Base-by-base conservation (phyloP, 2,329 filamentous ascomycete genomes). In the Penicillium sp. region DNA sequence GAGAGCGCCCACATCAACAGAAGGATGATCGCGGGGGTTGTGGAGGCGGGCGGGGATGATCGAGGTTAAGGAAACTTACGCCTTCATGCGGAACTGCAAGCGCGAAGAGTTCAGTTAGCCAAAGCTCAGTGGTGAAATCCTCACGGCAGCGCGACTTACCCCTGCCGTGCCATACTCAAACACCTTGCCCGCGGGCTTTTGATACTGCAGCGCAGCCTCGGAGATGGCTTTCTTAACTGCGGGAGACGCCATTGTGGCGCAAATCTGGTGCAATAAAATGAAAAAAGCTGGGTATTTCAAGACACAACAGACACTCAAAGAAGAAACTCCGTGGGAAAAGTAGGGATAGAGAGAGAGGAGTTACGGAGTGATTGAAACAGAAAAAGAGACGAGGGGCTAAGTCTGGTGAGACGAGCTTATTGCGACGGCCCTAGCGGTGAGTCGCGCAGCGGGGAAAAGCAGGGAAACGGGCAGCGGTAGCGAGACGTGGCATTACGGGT, bases 61-160 rank as follows among this genome's bases (percentile, higher is more conserved):
- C 50, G 58, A 59, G 52, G 54, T 42, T 49, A 47, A 51, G 51
- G 44, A 49, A 53, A 68, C 79, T 72, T 77, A 84, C 81, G 83
- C 82, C 74, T 83, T 86, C 75, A 85, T 86, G 51, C 83, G 82
- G 67, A 87, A 87, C 81, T 84, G 58, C 45, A 49, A 47, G 31
- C 33, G 49, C 43, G 44, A 54, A 42, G 42, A 53, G 39, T 52
- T 44, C 46, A 54, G 54, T 64, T 52, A 58, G 54, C 37, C 43
- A 31, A 6, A 35, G 42, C 31, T 23, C 42, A 20, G 49, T 25
- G 25, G 47, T 35, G 18, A 24, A 25, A n/a, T 40, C 27, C 15
- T 42, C 52, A 28, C 31, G 20, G 25, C 35, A 40, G 47, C n/a
- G 46, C 29, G 46, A 75, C 80, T 69, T 74, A 83, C 81, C 52